phyloP scores from a whole-genome alignment of 768 basidiomycete genomes.

The Boletus tylopilopsis region DNA sequence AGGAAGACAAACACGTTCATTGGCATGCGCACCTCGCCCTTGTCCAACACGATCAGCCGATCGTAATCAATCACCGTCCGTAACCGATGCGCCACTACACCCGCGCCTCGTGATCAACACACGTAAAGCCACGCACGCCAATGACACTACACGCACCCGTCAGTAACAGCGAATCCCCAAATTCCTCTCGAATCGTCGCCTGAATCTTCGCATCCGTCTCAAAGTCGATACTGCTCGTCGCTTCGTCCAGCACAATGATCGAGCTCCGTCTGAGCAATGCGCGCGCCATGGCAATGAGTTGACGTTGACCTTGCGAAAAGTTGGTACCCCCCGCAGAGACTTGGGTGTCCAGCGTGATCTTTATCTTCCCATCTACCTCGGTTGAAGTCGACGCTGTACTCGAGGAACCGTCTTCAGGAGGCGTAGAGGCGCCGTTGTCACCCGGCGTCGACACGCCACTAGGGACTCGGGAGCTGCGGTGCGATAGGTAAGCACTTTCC shows the following conservation, averaged over 20 bases:
- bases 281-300: slow-evolving; percentile 83
- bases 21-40: slow-evolving; percentile 23
- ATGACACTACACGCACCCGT: slow-evolving; percentile 51
- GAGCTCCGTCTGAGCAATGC: slow-evolving; percentile 68
- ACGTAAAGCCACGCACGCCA: too few species aligned
- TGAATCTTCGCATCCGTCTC: slow-evolving; percentile 91
- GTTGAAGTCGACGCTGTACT: slow-evolving; percentile 44
- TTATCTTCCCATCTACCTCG: slow-evolving; percentile 52
- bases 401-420: slow-evolving; percentile 38
- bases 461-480: slow-evolving; percentile 46
- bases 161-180: slow-evolving; percentile 66
- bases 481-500: slow-evolving; percentile 45
- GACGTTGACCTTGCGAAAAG: slow-evolving; percentile 90
- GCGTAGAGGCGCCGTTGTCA: slow-evolving; percentile 39
- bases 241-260: slow-evolving; percentile 78
- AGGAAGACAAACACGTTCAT: neutral
- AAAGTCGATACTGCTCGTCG: slow-evolving; percentile 84
- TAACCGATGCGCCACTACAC: slow-evolving; percentile 61
- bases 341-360: slow-evolving; percentile 67
- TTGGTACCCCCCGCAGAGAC: slow-evolving; percentile 86
- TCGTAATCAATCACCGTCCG: slow-evolving; percentile 81
- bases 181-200: slow-evolving; percentile 81
- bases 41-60: slow-evolving; percentile 73
- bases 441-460: slow-evolving; percentile 44
- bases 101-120: neutral